A percentile compares a stretch with the other conserved stretches of the same genome.
phyloP scores from a whole-genome alignment of 2,329 filamentous ascomycete genomes.

The Trichoderma breve region DNA sequence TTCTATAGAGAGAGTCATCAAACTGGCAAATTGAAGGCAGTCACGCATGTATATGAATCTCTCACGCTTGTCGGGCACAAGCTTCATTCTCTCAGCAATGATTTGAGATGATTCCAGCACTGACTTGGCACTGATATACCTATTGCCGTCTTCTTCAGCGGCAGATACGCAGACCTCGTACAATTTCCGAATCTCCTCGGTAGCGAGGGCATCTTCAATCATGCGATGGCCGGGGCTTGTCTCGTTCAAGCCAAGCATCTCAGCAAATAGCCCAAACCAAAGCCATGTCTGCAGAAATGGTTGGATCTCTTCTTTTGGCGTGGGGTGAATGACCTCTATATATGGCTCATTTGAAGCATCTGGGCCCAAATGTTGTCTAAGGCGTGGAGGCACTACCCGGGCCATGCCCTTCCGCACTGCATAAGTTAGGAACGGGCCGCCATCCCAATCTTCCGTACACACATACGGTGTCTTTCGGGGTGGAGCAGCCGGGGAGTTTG shows the following conservation, averaged over 20 bases:
- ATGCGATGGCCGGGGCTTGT: slow-evolving; percentile 20
- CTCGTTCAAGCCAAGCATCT: slow-evolving; percentile 31
- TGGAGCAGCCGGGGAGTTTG: slow-evolving; percentile 22
- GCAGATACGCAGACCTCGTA: slow-evolving; percentile 17
- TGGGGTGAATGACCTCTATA: slow-evolving; percentile 23
- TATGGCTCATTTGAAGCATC: slow-evolving; percentile 17
- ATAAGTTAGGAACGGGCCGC: slow-evolving; percentile 29
- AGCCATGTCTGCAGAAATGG: slow-evolving; percentile 36
- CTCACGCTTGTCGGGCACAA: slow-evolving; percentile 17
- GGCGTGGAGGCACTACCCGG: slow-evolving; percentile 14
- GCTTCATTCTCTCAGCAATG: slow-evolving; percentile 19
- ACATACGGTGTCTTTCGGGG: slow-evolving; percentile 26
- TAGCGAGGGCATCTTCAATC: slow-evolving; percentile 16
- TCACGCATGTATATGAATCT: slow-evolving; percentile 24
- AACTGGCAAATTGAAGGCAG: slow-evolving; percentile 23
- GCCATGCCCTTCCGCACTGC: slow-evolving; percentile 23
- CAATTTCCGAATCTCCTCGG: slow-evolving; percentile 21
- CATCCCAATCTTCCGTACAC: slow-evolving; percentile 28
- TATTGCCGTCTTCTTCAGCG: not conserved
- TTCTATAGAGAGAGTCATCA: slow-evolving; percentile 20
- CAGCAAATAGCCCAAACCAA: slow-evolving; percentile 33
- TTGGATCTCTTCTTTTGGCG: slow-evolving; percentile 26
- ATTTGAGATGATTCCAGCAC: slow-evolving; percentile 3
- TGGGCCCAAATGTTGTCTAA: slow-evolving; percentile 2
- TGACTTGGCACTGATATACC: slow-evolving; percentile 6